phyloP scores from a whole-genome alignment of 2,329 filamentous ascomycete genomes.

The Colletotrichum magnum region DNA sequence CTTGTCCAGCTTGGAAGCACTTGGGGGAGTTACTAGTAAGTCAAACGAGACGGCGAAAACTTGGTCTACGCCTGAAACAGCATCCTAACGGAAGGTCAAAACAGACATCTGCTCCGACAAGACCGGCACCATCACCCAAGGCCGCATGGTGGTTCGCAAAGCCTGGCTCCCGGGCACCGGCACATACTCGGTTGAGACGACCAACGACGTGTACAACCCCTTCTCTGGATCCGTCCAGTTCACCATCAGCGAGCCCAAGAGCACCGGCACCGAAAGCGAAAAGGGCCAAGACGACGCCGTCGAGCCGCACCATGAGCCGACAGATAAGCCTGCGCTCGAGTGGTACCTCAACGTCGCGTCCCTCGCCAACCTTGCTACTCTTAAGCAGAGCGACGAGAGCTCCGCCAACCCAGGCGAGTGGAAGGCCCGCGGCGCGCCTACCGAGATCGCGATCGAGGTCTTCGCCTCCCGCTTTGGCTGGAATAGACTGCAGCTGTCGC shows the following conservation, averaged over 20 bases:
- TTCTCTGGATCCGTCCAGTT: conserved; percentile 63
- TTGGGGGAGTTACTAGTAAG: conserved; percentile 69
- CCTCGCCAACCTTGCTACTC: conserved; percentile 67
- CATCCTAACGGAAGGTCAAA: not conserved
- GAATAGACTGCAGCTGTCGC: conserved; percentile 67
- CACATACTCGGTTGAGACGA: conserved; percentile 69
- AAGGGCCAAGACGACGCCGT: conserved; percentile 44
- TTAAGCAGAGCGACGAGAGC: conserved; percentile 55
- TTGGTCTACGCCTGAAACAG: not conserved
- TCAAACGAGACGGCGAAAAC: not conserved
- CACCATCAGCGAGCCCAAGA: conserved; percentile 52
- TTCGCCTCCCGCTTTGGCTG: conserved; percentile 77
- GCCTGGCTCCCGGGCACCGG: conserved; percentile 72
- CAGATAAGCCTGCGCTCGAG: conserved; percentile 60
- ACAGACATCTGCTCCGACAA: conserved; percentile 67
- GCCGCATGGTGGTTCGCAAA: conserved; percentile 74
- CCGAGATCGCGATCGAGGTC: conserved; percentile 81
- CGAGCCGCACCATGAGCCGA: conserved; percentile 48
- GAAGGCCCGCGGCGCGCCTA: conserved; percentile 75
- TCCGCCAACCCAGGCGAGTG: conserved; percentile 55
- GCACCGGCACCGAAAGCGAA: conserved; percentile 54
- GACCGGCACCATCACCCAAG: conserved; percentile 73
- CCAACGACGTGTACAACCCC: conserved; percentile 70
- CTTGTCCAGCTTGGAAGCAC: conserved; percentile 67
- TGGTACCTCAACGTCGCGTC: conserved; percentile 72